Evolutionary conservation across 345 rosid genomes (phyloP), one percentile per base, ranked within the genome.

Genomic region (Eucalyptus pauciflora): DNA sequence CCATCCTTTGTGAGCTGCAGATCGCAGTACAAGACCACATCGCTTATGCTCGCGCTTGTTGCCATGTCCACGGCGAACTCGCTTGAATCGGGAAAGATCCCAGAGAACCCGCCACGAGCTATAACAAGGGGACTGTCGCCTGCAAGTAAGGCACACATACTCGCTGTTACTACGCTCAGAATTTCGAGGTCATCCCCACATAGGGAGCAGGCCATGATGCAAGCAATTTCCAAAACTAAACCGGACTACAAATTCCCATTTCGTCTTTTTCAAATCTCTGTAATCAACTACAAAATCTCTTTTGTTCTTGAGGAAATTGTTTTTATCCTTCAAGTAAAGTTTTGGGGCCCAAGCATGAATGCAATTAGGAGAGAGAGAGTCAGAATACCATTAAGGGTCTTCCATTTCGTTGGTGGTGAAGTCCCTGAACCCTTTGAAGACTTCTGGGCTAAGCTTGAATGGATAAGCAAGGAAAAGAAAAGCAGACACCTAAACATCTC

Each of bases 71-170:
- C 91, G 3, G 98, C 98, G 25, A 85, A 87, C 46, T 85, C 51
- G n/a, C 95, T 92, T 1, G 97, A 95, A 89, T 96, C 97, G 0
- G 99, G 99, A 88, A 95, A 95, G 22, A 95, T 86, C 85, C 99
- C 98, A 1, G 99, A 94, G 88, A 95, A 94, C 33, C 99, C 99
- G 1, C 98, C 99, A 5, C 97, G 95, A 1, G 98, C 99, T 33
- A 96, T 90, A 29, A 96, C 95, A 37, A 90, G 89, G 37, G 99
- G 99, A 41, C 90, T 86, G 60, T 88, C 13, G 18, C 99, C 99
- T 97, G 94, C 88, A 86, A 10, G 12, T 56, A 50, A n/a, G 50
- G 37, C 51, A 86, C 54, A 51, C 60, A 50, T 37, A 31, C 46
- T 27, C n/a, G 9, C 69, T 22, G 60, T 86, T 33, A 52, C 58